Evolutionary conservation across 305 asterid genomes (phyloP).

Genomic region (Fraxinus paxiana): DNA sequence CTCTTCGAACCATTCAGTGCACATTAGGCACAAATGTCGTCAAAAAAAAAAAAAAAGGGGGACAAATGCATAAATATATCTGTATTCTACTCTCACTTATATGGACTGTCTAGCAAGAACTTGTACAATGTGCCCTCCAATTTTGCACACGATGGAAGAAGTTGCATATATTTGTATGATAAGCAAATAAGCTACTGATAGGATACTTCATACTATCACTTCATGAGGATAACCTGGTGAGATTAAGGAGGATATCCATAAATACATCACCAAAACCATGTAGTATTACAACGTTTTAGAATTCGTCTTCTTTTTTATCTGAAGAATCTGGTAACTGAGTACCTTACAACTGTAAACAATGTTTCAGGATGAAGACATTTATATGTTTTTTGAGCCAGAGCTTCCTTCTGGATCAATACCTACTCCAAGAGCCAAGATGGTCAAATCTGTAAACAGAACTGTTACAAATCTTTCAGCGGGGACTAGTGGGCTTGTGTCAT

Average conservation of each 20-base stretch:
- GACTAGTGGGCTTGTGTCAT: conserved; percentile 31
- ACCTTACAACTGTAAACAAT: not conserved
- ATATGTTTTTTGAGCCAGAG: conserved; percentile 87
- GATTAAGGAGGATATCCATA: not conserved
- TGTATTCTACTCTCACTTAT: not conserved
- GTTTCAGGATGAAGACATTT: conserved; percentile 76
- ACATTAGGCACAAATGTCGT: not conserved
- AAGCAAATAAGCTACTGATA: not conserved
- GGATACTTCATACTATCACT: not conserved
- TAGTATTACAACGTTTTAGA: not conserved
- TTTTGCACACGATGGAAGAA: not conserved
- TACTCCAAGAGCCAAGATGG: conserved; percentile 48
- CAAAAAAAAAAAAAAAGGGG: not conserved
- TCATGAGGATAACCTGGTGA: not conserved
- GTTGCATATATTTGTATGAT: not conserved
- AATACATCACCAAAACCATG: not conserved
- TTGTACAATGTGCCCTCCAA: not conserved
- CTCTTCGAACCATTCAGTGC: not conserved
- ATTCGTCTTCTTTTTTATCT: not conserved
- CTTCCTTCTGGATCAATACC: conserved; percentile 51
- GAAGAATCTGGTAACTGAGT: not conserved
- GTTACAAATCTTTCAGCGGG: conserved; percentile 36
- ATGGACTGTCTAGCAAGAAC: not conserved
- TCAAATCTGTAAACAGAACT: conserved; percentile 40
- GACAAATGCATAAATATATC: not conserved